Percentiles rank a stretch among this genome's conserved stretches.
Conservation (phyloP, 139 green algal species). For the Chloropicon primus region DNA sequence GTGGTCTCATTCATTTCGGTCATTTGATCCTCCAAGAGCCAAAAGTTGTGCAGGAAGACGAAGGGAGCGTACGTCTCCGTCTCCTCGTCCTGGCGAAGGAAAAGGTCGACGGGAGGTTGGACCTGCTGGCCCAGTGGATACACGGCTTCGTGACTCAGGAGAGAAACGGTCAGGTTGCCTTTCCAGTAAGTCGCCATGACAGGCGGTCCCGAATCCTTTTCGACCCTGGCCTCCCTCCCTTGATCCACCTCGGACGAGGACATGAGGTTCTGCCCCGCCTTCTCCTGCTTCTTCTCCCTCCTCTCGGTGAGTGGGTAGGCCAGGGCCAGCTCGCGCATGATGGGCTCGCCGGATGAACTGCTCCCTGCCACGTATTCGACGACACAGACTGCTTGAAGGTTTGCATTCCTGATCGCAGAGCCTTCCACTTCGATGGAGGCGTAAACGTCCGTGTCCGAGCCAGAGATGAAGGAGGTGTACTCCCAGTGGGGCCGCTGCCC, state of each 20-base stretch:
- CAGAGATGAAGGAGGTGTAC: background rate
- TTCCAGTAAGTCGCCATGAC: background rate
- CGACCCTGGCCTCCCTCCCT: too few relatives aligned
- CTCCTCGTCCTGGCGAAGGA: background rate
- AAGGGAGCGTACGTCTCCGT: background rate
- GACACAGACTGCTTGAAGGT: background rate
- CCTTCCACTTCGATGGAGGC: background rate
- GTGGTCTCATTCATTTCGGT: background rate
- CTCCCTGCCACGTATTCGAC: background rate
- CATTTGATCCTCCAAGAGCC: background rate
- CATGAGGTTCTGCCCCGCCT: background rate
- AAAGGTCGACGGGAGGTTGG: background rate
- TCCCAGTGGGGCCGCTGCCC: background rate
- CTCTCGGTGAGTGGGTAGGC: background rate
- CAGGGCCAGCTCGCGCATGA: background rate
- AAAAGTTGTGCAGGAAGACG: constrained; percentile 1
- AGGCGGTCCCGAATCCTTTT: background rate
- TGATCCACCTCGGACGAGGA: background rate
- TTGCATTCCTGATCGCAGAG: background rate
- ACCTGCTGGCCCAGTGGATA: background rate
- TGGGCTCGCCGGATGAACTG: background rate
- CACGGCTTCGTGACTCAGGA: background rate
- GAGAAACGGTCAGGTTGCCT: background rate
- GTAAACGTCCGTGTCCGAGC: background rate
- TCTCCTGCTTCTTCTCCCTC: background rate